Evolutionary conservation across 495 filamentous ascomycete genomes (phyloP), one percentile per base, ranked within the genome.

Genomic region (Penicillium roqueforti): DNA sequence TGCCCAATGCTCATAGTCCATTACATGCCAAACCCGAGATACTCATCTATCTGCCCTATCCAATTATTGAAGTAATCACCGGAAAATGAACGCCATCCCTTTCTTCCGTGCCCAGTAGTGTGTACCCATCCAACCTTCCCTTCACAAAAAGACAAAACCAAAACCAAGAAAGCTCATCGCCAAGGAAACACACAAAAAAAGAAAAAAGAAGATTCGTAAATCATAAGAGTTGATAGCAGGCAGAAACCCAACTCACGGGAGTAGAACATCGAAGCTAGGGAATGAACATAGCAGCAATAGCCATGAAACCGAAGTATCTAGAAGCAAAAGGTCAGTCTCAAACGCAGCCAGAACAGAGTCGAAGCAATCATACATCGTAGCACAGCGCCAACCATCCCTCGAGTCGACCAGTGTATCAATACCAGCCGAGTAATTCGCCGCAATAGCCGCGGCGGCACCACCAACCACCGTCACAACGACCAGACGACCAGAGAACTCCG

Each of bases 401-500:
- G 71, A 71, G 26, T 68, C 68, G 32, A 72, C 68, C 5, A 75
- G 54, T 0, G 63, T 62, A 16, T 74, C 70, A 26, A 67, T 56
- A 3, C 71, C 71, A n/a, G 68, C 56, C 2, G 70, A 71, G 38
- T 67, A 68, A 39, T 65, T 67, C 23, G 71, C 68, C 18, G 71
- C 70, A 40, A 75, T 61, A 11, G 68, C 68, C 31, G 71, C 63
- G 4, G 70, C 66, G 1, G 71, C 70, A 32, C 70, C 70, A 23
- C 69, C 66, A 23, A 69, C 66, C 2, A 76, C 60, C 2, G 70
- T 70, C 1, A 80, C 76, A 25, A 83, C 73, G 0, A 78, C 75
- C 43, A 85, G 67, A 26, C 82, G 74, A 16, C 78, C 79, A 2
- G 78, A 65, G 56, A 83, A 82, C 19, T 78, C 76, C 8, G 67